Conservation (phyloP, 352 stramenopile species). For the Phytophthora ramorum region DNA sequence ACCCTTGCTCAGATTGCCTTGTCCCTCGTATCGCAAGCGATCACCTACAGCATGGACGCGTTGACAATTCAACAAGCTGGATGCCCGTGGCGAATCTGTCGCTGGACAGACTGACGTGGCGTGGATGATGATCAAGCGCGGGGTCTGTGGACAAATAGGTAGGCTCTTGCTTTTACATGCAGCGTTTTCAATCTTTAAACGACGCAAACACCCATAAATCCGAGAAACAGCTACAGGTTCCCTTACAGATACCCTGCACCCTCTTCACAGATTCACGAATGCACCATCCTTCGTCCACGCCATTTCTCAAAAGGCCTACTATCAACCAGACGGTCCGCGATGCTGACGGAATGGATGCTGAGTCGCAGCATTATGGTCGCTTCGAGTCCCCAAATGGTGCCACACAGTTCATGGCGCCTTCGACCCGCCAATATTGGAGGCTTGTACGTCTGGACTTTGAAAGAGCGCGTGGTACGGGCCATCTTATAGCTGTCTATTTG, state of each 20-base stretch:
- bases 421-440: constrained; percentile 37
- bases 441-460: constrained; percentile 49
- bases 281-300: not conserved
- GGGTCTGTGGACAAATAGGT: constrained; percentile 4
- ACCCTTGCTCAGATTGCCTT: too few species aligned
- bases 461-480: constrained; percentile 44
- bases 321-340: not conserved
- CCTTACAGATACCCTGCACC: not conserved
- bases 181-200: not conserved
- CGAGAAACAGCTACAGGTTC: not conserved
- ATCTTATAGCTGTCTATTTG: constrained; percentile 33
- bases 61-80: too few species aligned
- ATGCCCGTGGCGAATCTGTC: too few species aligned
- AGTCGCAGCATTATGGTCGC: not conserved
- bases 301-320: not conserved
- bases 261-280: not conserved
- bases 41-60: too few species aligned
- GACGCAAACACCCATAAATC: not conserved
- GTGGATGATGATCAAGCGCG: not conserved
- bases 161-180: constrained; percentile 7
- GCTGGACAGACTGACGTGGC: not conserved
- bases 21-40: too few species aligned
- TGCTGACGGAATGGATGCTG: not conserved
- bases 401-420: constrained; percentile 1
- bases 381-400: not conserved